phyloP scores from a whole-genome alignment of 208 protist species.

The Trypanosoma lewisi region DNA sequence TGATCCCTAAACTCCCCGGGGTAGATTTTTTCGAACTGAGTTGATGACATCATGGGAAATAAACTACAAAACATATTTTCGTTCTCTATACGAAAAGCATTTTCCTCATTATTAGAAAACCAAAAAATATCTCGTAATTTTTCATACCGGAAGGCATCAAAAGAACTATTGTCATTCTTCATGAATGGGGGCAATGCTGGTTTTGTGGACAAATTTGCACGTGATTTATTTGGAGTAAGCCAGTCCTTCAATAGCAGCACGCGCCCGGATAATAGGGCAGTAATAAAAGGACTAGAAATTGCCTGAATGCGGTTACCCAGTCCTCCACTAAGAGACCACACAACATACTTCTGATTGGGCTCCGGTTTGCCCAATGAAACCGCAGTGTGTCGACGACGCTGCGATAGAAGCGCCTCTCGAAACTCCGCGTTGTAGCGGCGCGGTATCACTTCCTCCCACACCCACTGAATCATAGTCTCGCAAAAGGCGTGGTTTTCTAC shows the following conservation, averaged over 20 bases:
- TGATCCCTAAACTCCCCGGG: slow-evolving; percentile 16
- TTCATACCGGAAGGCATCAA: slow-evolving; percentile 18
- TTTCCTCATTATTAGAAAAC: slow-evolving; percentile 25
- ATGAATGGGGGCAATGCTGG: slow-evolving; percentile 19
- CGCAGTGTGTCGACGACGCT: slow-evolving; percentile 16
- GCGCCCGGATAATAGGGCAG: slow-evolving; percentile 27
- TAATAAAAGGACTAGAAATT: slow-evolving; percentile 19
- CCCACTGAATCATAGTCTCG: slow-evolving; percentile 11
- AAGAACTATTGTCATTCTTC: neutral
- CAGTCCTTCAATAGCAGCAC: slow-evolving; percentile 38
- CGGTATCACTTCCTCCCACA: slow-evolving; percentile 23
- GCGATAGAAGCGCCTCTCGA: slow-evolving; percentile 7
- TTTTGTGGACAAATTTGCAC: neutral
- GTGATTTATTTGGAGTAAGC: slow-evolving; percentile 25
- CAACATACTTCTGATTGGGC: slow-evolving; percentile 27
- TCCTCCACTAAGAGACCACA: slow-evolving; percentile 37
- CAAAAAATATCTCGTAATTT: slow-evolving; percentile 19
- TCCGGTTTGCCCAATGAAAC: slow-evolving; percentile 20
- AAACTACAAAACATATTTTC: slow-evolving; percentile 24
- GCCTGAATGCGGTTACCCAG: slow-evolving; percentile 35
- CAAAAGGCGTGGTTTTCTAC: slow-evolving; percentile 15
- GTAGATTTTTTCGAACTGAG: slow-evolving; percentile 23
- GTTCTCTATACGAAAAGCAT: slow-evolving; percentile 13
- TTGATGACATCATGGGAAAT: slow-evolving; percentile 25
- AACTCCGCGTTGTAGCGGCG: slow-evolving; percentile 7